Conservation (phyloP, 2,329 filamentous ascomycete genomes). For the Stemphylium vesicarium region DNA sequence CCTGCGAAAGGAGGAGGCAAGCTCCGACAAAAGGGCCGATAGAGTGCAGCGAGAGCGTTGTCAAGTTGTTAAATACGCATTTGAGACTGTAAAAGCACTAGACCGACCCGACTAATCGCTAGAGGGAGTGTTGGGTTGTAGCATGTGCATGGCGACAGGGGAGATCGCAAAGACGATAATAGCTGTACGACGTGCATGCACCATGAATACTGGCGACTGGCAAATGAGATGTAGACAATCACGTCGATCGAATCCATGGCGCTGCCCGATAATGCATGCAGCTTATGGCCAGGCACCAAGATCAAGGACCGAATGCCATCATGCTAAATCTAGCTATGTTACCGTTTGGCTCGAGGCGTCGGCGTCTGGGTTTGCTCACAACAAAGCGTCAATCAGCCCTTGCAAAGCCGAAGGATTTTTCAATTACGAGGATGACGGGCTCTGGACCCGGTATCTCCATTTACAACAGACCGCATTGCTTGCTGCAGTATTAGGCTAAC, state of each 20-base stretch:
- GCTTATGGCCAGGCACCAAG: neutral
- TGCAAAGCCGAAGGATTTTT: neutral
- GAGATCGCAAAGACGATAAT: neutral
- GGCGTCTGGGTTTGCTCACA: neutral
- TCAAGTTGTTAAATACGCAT: neutral
- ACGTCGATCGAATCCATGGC: conserved; percentile 1
- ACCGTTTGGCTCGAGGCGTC: no score
- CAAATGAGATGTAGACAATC: conserved; percentile 3
- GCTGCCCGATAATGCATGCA: neutral
- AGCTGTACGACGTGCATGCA: neutral
- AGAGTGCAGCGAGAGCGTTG: neutral
- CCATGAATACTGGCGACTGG: neutral
- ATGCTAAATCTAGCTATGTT: conserved; percentile 2
- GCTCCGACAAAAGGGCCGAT: conserved; percentile 6
- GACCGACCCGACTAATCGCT: neutral
- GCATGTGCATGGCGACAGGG: neutral
- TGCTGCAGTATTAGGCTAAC: conserved; percentile 6
- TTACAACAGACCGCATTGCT: conserved; percentile 3
- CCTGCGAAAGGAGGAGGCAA: neutral
- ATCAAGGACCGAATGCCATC: neutral
- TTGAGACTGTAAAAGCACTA: conserved; percentile 3
- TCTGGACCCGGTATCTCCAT: neutral
- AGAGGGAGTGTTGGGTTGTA: neutral
- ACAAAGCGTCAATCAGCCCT: neutral
- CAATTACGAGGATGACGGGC: neutral